Evolutionary conservation across 345 rosid species (phyloP), one percentile per base, ranked within the genome.

Genomic region (Eucalyptus marginata): DNA sequence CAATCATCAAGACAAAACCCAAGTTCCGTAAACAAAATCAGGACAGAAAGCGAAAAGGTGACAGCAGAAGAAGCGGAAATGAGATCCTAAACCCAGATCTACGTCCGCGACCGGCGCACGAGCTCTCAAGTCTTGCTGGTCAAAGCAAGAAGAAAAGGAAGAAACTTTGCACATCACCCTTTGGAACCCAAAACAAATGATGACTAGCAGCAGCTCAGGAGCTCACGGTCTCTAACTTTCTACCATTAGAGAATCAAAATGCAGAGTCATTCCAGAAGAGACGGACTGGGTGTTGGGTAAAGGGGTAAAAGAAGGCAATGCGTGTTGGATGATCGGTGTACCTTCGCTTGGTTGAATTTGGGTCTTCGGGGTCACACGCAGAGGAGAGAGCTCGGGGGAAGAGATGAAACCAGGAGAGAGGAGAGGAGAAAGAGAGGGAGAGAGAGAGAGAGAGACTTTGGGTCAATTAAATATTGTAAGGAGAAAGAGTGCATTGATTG

Each of bases 281-380:
- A 89, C 76, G 49, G 52, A 87, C 71, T 40, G 86, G 87, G 79
- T 7, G 40, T 13, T 27, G 80, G 88, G 49, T 66, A 88, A 44
- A 52, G 29, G n/a, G 51, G 87, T 89, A 66, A 89, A 90, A 88
- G 92, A 79, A 84, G 93, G 91, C 62, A 31, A 86, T 50, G 87
- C 58, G 47, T 29, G 24, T 15, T 5, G 18, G 58, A 86, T 15
- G 56, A 22, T 47, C 17, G 33, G 13, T 86, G 13, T 86, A 86
- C 87, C 87, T 86, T 31, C 9, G 33, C 66, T 33, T 5, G 15
- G 46, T 29, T 31, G 64, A 52, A 52, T 86, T 11, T 33, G 64
- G 87, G 66, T 36, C 62, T 33, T 86, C 93, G 92, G 92, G 58
- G 92, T 88, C 91, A 91, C 92, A 90, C 91, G 87, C 20, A 49